phyloP scores from a whole-genome alignment of 805 yeast genomes.

The Brettanomyces anomalus region DNA sequence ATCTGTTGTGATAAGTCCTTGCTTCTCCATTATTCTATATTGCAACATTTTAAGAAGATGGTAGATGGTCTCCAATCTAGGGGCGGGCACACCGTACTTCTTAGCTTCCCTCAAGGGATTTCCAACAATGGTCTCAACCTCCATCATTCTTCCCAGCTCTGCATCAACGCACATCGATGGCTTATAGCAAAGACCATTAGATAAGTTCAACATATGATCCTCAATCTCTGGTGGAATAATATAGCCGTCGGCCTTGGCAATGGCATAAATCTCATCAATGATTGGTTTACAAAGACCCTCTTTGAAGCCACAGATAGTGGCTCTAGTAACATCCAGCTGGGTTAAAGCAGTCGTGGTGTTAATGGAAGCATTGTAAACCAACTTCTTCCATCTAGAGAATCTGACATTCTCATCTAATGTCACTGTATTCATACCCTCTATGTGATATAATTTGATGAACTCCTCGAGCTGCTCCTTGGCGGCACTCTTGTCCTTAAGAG shows the following conservation, averaged over 20 bases:
- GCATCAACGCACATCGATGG: conserved; percentile 41
- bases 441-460: conserved; percentile 23
- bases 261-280: conserved; percentile 33
- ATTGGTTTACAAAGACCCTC: conserved; percentile 26
- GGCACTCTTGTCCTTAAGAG: conserved; percentile 11
- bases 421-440: conserved; percentile 15
- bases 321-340: conserved; percentile 26
- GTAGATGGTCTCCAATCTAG: conserved; percentile 49
- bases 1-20: conserved; percentile 31
- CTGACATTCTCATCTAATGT: conserved; percentile 24
- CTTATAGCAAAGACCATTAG: conserved; percentile 32
- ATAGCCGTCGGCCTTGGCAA: conserved; percentile 40
- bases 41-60: conserved; percentile 50
- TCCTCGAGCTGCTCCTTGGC: conserved; percentile 17
- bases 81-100: conserved; percentile 36
- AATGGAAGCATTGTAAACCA: conserved; percentile 35
- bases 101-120: conserved; percentile 29
- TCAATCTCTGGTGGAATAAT: conserved; percentile 24
- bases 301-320: conserved; percentile 18
- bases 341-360: conserved; percentile 33
- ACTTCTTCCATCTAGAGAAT: conserved; percentile 33
- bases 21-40: conserved; percentile 46
- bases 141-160: conserved; percentile 28
- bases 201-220: conserved; percentile 25
- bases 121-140: conserved; percentile 34